Percentiles rank a stretch among this genome's conserved stretches.
These are phyloP conservation scores for Cymbopogon citratus DNA, from an alignment of 176 grass and related monocot species.

Conservation along the genomic window DNA sequence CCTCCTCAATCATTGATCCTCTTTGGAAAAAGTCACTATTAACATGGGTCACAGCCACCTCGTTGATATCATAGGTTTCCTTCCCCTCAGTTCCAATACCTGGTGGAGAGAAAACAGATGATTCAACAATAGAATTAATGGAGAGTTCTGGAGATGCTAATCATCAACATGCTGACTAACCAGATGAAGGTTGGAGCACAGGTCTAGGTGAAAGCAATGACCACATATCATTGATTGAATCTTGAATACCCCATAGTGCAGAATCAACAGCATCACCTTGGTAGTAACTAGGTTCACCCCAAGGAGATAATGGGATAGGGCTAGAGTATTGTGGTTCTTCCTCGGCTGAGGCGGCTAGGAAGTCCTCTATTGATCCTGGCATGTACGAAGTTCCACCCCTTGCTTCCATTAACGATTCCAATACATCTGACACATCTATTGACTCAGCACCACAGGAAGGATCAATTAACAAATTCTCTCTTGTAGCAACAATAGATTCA, in stretches of 20 bases:
- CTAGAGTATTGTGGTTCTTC: conserved; percentile 50
- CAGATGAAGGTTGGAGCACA: conserved; percentile 29
- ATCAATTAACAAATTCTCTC: conserved; percentile 24
- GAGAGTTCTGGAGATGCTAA: not conserved
- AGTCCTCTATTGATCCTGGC: conserved; percentile 26
- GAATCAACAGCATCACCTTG: conserved; percentile 40
- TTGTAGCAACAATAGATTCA: conserved; percentile 24
- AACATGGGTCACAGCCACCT: conserved; percentile 16
- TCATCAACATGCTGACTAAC: conserved; percentile 30
- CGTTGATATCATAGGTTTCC: not conserved
- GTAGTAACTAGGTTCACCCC: conserved; percentile 48
- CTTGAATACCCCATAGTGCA: conserved; percentile 39
- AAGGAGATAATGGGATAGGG: conserved; percentile 42
- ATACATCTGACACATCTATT: conserved; percentile 30
- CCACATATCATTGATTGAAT: conserved; percentile 44
- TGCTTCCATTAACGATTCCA: conserved; percentile 42
- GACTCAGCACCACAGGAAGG: conserved; percentile 17
- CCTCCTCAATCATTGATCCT: conserved; percentile 5
- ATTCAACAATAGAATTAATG: conserved; percentile 7
- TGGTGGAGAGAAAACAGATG: conserved; percentile 27
- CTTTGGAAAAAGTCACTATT: conserved; percentile 21
- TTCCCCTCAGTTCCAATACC: conserved; percentile 19
- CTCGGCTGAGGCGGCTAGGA: conserved; percentile 14
- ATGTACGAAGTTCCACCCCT: conserved; percentile 35
- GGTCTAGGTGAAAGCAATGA: conserved; percentile 43